Evolutionary conservation across 139 green algal species (phyloP).

Genomic region (Parachlorella kessleri): DNA sequence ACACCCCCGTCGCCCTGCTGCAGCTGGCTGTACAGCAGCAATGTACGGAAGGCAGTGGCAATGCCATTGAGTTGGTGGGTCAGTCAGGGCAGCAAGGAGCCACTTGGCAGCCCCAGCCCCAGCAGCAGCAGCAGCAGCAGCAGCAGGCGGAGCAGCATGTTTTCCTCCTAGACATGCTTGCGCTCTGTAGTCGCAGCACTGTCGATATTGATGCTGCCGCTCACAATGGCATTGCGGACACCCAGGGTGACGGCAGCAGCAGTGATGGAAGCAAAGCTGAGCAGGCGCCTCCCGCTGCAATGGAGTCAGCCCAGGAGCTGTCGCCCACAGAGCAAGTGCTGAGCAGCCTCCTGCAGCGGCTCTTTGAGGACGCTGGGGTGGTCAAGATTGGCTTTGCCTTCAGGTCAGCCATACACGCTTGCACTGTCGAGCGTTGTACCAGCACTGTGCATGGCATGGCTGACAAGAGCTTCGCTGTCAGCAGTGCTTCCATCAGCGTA

Average conservation of each 20-base stretch:
- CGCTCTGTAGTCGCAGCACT: constrained; percentile 17
- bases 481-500: too few species aligned
- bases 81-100: too few species aligned
- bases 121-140: too few species aligned
- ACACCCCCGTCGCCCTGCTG: constrained; percentile 33
- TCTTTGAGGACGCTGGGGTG: constrained; percentile 26
- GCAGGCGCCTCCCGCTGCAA: background rate
- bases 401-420: too few species aligned
- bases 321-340: constrained; percentile 12
- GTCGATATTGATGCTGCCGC: background rate
- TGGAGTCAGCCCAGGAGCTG: background rate
- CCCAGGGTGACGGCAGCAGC: background rate
- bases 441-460: too few species aligned
- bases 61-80: too few species aligned
- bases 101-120: too few species aligned
- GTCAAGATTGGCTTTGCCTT: constrained; percentile 43
- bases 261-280: background rate
- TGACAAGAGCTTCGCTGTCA: too few species aligned
- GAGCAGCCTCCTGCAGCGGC: constrained; percentile 5
- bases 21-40: constrained; percentile 30
- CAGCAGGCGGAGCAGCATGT: too few species aligned
- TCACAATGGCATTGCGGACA: too few species aligned
- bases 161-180: constrained; percentile 39
- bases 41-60: too few species aligned
- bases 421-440: too few species aligned